These are phyloP conservation scores for Rhypophila decipiens DNA, from an alignment of 495 filamentous ascomycete genomes.

Conservation along the genomic window DNA sequence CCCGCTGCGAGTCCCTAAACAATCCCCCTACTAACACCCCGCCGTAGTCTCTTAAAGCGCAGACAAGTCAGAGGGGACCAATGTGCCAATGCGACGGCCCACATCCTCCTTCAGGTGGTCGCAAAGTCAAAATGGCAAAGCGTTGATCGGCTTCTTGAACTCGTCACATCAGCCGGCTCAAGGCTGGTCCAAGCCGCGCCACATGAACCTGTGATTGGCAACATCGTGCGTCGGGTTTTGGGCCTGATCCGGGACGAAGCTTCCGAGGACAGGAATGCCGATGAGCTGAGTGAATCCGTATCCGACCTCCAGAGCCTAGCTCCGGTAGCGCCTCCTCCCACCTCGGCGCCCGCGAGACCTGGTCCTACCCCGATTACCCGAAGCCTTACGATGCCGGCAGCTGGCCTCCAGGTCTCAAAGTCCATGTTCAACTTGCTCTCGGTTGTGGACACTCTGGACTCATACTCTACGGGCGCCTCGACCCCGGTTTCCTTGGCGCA, in stretches of 20 bases:
- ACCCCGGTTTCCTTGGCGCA: slow-evolving; percentile 34
- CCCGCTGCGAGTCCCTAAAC: neutral
- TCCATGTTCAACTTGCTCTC: slow-evolving; percentile 82
- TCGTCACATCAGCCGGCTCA: slow-evolving; percentile 67
- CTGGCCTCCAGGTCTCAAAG: slow-evolving; percentile 49
- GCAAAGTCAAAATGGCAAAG: slow-evolving; percentile 64
- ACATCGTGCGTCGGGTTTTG: slow-evolving; percentile 83
- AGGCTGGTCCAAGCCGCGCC: slow-evolving; percentile 75
- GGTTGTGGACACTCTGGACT: slow-evolving; percentile 13
- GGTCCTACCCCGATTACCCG: slow-evolving; percentile 21
- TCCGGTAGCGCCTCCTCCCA: slow-evolving; percentile 42
- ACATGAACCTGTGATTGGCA: slow-evolving; percentile 83
- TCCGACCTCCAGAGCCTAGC: slow-evolving; percentile 24
- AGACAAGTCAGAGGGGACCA: slow-evolving; percentile 80
- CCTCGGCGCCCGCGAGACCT: slow-evolving; percentile 14
- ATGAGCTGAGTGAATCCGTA: slow-evolving; percentile 41
- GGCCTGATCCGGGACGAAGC: slow-evolving; percentile 88
- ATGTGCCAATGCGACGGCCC: slow-evolving; percentile 84
- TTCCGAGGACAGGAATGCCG: slow-evolving; percentile 69
- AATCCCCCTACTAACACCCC: neutral
- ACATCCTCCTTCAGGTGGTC: slow-evolving; percentile 78
- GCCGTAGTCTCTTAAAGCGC: slow-evolving; percentile 71
- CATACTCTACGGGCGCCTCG: slow-evolving; percentile 36
- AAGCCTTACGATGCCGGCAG: slow-evolving; percentile 38
- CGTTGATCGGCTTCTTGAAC: slow-evolving; percentile 67